Base-by-base conservation (phyloP, 2,329 filamentous ascomycete genomes). In the Cryphonectria nitschkei region DNA sequence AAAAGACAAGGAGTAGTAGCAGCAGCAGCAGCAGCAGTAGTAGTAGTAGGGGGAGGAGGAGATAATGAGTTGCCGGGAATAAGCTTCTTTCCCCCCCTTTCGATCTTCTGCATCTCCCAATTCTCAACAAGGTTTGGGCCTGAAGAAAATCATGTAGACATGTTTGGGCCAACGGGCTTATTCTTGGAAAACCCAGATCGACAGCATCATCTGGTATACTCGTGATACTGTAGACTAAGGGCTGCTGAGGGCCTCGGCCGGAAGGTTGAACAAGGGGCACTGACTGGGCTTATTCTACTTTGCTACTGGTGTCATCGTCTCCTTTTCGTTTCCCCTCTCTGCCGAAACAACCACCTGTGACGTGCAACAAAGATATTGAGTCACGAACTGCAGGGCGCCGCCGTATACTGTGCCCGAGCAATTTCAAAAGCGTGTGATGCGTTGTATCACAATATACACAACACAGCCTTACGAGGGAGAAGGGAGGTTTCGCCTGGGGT, bases 181-280 rank as follows among this genome's bases (percentile, higher is more conserved):
- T 70, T 68, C 58, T 70, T 70, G 65, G 68, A 70, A 54, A 54
- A 26, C 43, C 41, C 65, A 56, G 68, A 68, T 70, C 68, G 64
- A 58, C 68, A 46, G 16, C 43, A 50, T 34, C 34, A 6, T 46
- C 62, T 14, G 26, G 26, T 26, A 26, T 26, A 26, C 26, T 26
- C 26, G 26, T 26, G 26, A 26, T 26, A 43, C 2, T 13, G 41
- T 43, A 16, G 11, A 14, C 3, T 14, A 14, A 6, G 22, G 43
- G 43, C 43, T 26, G 46, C 16, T 43, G 43, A 65, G 52, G 43
- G 63, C 43, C 14, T 65, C 43, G 62, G 62, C 39, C 41, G 8
- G 16, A 52, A 37, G 41, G 58, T 34, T 32, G 26, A 6, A 2
- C 13, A 14, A 13, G 29, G 26, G 50, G 2, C n/a, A 13, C 13